Base-by-base conservation (phyloP, 768 basidiomycete species). In the Boletus eberwhitei region DNA sequence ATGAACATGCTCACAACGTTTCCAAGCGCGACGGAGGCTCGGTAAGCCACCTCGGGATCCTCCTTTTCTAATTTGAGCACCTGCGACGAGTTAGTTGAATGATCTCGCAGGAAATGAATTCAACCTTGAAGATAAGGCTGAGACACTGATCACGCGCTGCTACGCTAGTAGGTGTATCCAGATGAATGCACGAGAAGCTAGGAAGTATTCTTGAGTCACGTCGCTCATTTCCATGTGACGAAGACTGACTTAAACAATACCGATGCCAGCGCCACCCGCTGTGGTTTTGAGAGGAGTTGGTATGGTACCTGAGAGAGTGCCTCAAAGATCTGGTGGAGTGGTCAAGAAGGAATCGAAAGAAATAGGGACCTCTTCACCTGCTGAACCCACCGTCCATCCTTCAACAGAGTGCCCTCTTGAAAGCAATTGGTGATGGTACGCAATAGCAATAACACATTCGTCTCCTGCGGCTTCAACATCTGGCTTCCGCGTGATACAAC, bases 161-260 rank as follows among this genome's bases (percentile, higher is more conserved):
- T 21, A 67, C 53, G 24, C 75, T 70, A 14, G 85, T 66, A 12
- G 76, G 71, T 32, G 73, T 68, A 37, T 71, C 74, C 41, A 87
- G 65, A 21, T 72, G 69, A 35, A 84, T 66, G 60, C 87, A 89
- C 2, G 89, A 90, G 53, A 87, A 71, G 64, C 88, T 90, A n/a
- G 9, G 22, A 41, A 31, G 22, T 8, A 43, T 49, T 42, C n/a
- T 62, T 56, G 43, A 52, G 49, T 29, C 35, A 29, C 14, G 8
- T 36, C 21, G 19, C 38, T 11, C 16, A 54, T 35, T 44, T 46
- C 19, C 13, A 26, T 35, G 32, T 36, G 19, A 53, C 34, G 13
- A 17, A 32, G 17, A 78, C 88, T 63, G 61, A 98, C 96, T 98
- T 98, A 74, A 98, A 86, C 32, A 90, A 71, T 35, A 94, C 73